Evolutionary conservation across 768 basidiomycete genomes (phyloP), one percentile per base, ranked within the genome.

Genomic region (Lactifluus hygrophoroides): DNA sequence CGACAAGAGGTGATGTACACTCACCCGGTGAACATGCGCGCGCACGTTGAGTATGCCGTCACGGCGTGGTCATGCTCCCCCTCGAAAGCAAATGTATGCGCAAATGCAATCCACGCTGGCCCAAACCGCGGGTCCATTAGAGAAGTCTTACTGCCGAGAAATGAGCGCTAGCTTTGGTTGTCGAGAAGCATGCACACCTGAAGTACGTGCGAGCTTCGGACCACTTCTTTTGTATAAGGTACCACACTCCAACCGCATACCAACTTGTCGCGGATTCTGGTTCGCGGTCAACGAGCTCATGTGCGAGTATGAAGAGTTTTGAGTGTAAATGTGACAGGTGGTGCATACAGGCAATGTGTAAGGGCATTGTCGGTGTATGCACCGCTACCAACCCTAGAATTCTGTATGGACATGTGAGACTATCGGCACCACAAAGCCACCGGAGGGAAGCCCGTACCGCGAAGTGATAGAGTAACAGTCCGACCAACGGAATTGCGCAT

Each of bases 241-340:
- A 98, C 90, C 94, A 99, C 21, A 97, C 84, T 0, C 94, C 96
- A 23, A 98, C 96, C 4, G 96, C 92, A 71, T 98, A 99, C 96
- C 96, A 99, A 65, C 91, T 94, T 53, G 91, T 81, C 0, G 93
- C 85, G 43, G 90, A 87, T 67, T 94, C 90, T 0, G 96, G 94
- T 68, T 97, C 94, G 47, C 83, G 83, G 54, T 97, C 91, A 17
- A 97, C 94, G 69, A 99, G 81, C 68, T 96, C 91, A 66, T 98
- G 96, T 0, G 96, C 96, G 38, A 98, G 80, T 62, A 99, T 87
- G 74, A 97, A 99, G 6, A 99, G 81, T 65, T 88, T 87, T 3
- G 94, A 94, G 66, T 94, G 90, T 11, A 97, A 75, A 69, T 95
- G 86, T 25, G 86, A 82, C 19, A 98, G 77, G 71, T 99, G 95